Evolutionary conservation across 257 asterid species (phyloP).

Genomic region (Solanum boliviense): DNA sequence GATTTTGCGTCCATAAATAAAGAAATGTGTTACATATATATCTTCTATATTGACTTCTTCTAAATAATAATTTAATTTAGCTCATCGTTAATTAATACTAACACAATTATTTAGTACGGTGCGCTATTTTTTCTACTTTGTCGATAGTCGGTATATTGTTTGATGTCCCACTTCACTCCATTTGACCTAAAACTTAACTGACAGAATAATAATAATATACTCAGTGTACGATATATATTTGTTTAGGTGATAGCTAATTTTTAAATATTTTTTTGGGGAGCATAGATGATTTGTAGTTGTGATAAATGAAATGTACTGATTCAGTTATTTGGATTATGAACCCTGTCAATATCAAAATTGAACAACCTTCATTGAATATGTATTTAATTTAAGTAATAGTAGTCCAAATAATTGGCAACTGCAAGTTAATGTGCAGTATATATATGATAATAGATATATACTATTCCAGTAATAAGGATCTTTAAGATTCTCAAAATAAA

Average conservation of each 20-base stretch:
- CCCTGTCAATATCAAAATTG: background rate
- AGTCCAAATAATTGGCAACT: background rate
- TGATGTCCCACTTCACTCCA: background rate
- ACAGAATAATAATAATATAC: no score
- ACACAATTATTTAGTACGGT: background rate
- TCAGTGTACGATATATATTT: background rate
- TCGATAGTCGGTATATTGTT: background rate
- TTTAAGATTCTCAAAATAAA: background rate
- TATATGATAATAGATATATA: background rate
- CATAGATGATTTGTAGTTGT: background rate
- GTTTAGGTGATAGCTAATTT: background rate
- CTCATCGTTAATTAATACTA: background rate
- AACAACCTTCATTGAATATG: background rate
- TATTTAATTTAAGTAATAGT: background rate
- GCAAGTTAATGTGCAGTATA: background rate
- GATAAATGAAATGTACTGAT: background rate
- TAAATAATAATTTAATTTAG: background rate
- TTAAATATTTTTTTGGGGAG: background rate
- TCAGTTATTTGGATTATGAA: background rate
- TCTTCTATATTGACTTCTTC: background rate
- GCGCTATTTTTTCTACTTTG: background rate
- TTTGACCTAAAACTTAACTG: background rate
- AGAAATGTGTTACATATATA: background rate
- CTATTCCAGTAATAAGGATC: background rate
- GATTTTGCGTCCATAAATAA: conserved; percentile 7